Percentiles rank a stretch among this genome's conserved stretches.
Conservation (phyloP, 345 rosid genomes). For the Lepidium africanum region DNA sequence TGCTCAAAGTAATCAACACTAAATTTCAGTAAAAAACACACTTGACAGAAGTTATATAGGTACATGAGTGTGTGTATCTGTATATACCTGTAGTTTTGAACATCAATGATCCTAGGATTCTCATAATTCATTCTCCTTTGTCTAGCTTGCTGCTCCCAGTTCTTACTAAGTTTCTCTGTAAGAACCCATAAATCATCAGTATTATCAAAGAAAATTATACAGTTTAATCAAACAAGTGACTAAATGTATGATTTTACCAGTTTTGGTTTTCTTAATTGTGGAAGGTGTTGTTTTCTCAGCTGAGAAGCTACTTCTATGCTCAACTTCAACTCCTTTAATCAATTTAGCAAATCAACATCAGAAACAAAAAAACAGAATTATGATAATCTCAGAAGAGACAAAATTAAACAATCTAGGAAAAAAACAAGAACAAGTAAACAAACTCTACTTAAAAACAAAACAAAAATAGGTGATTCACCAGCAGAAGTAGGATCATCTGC, state of each 20-base stretch:
- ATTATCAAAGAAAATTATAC: background rate
- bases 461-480: conserved; percentile 26
- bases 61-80: background rate
- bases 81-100: conserved; percentile 84
- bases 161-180: conserved; percentile 74
- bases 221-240: background rate
- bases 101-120: conserved; percentile 92
- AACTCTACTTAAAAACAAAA: background rate
- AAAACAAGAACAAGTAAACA: conserved; percentile 24
- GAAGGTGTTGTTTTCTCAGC: conserved; percentile 79
- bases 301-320: conserved; percentile 73
- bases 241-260: conserved; percentile 39
- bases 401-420: background rate
- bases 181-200: background rate
- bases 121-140: conserved; percentile 84
- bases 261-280: conserved; percentile 76
- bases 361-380: background rate
- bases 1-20: conserved; percentile 35
- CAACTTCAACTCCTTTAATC: conserved; percentile 53
- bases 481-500: conserved; percentile 54
- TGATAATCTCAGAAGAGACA: conserved; percentile 22
- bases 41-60: background rate
- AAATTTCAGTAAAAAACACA: background rate
- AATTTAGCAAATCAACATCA: background rate
- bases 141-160: conserved; percentile 51